Percentiles rank a stretch among this genome's conserved stretches.
Evolutionary conservation across 148 eudicot species (phyloP).

Genomic region (Spergularia marina): DNA sequence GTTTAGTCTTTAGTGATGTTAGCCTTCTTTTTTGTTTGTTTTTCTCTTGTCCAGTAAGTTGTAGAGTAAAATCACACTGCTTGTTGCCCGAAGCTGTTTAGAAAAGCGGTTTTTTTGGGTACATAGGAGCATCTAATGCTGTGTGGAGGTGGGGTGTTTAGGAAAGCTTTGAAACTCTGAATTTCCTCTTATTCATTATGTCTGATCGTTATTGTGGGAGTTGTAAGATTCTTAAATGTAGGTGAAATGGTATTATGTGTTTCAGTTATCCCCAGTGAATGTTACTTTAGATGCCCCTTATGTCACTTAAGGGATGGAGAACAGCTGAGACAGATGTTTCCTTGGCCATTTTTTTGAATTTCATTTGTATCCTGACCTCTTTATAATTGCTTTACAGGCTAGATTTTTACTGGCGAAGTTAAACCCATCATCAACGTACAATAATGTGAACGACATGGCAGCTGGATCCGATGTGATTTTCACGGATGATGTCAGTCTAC

Average conservation of each 20-base stretch:
- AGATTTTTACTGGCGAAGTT: constrained; percentile 88
- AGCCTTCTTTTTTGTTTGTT: too few relatives aligned
- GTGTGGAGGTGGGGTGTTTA: not conserved
- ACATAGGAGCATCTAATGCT: too few relatives aligned
- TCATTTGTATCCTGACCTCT: not conserved
- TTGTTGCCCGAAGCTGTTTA: too few relatives aligned
- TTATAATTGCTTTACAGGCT: constrained; percentile 51
- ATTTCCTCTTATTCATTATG: not conserved
- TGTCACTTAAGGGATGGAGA: too few relatives aligned
- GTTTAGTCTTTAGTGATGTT: not conserved
- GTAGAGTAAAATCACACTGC: too few relatives aligned
- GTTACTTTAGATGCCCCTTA: too few relatives aligned
- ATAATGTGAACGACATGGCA: constrained; percentile 68
- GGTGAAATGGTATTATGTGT: not conserved
- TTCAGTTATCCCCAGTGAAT: not conserved
- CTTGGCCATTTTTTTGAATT: not conserved
- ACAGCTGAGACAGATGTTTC: not conserved
- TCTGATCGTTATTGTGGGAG: too few relatives aligned
- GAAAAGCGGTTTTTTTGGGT: too few relatives aligned
- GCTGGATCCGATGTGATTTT: constrained; percentile 86
- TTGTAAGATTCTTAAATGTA: not conserved
- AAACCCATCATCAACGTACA: constrained; percentile 94
- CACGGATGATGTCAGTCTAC: constrained; percentile 95
- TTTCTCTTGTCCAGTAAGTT: too few relatives aligned
- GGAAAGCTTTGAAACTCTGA: not conserved